Conservation (phyloP, 257 asterid genomes). For the Anisodus tanguticus region DNA sequence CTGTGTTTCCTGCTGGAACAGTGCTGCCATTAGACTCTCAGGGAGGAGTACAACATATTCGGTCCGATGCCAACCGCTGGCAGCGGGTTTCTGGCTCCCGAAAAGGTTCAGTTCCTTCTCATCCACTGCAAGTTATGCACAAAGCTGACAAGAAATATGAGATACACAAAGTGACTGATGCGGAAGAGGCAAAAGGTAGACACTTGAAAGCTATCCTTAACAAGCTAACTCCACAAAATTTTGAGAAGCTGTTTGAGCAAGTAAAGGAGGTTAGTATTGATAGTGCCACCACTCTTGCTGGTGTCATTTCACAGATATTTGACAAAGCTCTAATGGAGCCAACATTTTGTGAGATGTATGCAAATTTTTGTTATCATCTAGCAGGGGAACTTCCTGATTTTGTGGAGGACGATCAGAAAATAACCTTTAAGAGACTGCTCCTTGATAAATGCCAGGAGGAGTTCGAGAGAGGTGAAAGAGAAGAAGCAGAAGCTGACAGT, state of each 20-base stretch:
- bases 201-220: conserved; percentile 46
- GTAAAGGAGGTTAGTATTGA: conserved; percentile 44
- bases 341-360: conserved; percentile 50
- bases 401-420: conserved; percentile 36
- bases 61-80: conserved; percentile 35
- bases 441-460: conserved; percentile 49
- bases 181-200: conserved; percentile 46
- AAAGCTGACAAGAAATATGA: conserved; percentile 46
- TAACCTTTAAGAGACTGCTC: conserved; percentile 42
- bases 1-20: conserved; percentile 26
- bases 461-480: conserved; percentile 48
- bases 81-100: conserved; percentile 33
- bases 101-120: conserved; percentile 28
- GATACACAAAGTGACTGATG: conserved; percentile 41
- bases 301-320: conserved; percentile 45
- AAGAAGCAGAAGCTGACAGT: conserved; percentile 40
- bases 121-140: conserved; percentile 42
- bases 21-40: conserved; percentile 27
- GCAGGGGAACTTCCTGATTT: conserved; percentile 42
- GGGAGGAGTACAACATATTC: conserved; percentile 32
- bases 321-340: conserved; percentile 52
- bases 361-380: conserved; percentile 42
- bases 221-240: conserved; percentile 52
- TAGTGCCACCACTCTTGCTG: conserved; percentile 38
- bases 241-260: conserved; percentile 48